Base-by-base conservation (phyloP, 441 rosid genomes). In the Jatropha podagrica region DNA sequence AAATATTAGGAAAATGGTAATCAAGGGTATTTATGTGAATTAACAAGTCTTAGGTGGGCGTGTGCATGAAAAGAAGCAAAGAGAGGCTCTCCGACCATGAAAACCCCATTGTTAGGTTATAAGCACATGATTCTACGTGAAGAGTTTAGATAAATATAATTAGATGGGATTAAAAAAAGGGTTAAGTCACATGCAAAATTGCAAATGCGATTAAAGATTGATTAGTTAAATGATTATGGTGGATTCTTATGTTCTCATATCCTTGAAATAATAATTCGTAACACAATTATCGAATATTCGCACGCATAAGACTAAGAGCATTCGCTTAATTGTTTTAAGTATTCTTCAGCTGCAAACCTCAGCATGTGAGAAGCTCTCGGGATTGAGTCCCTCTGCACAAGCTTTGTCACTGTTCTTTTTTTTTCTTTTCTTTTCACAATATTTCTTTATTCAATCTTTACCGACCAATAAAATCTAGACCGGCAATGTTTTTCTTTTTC, bases 311-410 rank as follows among this genome's bases (percentile, higher is more conserved):
- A 69, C 81, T 59, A 76, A 80, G 69, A 11, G 37, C 12, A 9
- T 40, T 74, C 37, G 69, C 26, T 59, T 63, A 44, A 44, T 77
- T 73, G 71, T 68, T 58, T 75, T 67, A 54, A 54, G 54, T 75
- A 67, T 75, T 75, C 67, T 75, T 75, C 67, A 67, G 78, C 73
- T 71, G 72, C 81, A 69, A 63, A 75, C 71, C 72, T 27, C 76
- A 41, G 81, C 91, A 86, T 84, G 91, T 86, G 91, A 82, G 70
- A 71, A 64, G 69, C 55, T 82, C 83, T 88, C 71, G 91, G 89
- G 91, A 88, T 86, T 78, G 87, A 81, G 54, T 67, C 56, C 42
- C 70, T 74, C 79, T 79, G 81, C 65, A 48, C 78, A 69, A 65
- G 38, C 79, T 68, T 72, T 67, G 69, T 68, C n/a, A 23, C 68